Conservation (phyloP, 164 flowering plant genomes). For the Warburgia ugandensis region DNA sequence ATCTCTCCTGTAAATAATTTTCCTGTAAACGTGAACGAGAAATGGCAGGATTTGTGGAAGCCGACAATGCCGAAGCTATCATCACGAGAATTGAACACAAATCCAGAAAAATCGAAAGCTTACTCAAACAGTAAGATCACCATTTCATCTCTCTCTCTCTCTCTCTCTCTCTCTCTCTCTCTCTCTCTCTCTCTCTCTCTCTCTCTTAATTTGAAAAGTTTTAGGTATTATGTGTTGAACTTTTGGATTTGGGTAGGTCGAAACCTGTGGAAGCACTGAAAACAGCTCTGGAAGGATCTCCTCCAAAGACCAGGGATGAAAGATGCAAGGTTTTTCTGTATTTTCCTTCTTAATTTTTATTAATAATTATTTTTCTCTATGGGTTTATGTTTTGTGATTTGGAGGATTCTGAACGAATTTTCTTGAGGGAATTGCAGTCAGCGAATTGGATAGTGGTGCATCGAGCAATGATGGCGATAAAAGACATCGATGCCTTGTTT, state of each 20-base stretch:
- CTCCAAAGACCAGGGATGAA: conserved; percentile 72
- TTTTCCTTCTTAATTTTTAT: neutral
- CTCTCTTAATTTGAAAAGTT: neutral
- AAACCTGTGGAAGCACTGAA: conserved; percentile 92
- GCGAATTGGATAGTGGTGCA: conserved; percentile 97
- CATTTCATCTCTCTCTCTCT: no score
- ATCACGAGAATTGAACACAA: conserved; percentile 84
- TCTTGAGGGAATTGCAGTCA: conserved; percentile 40
- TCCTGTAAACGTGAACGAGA: no score
- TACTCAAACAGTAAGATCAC: conserved; percentile 64
- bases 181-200: neutral
- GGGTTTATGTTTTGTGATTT: conserved; percentile 1
- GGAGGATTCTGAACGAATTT: no score
- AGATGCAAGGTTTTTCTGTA: conserved; percentile 66
- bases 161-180: neutral
- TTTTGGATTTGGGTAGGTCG: conserved; percentile 25
- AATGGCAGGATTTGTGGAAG: conserved; percentile 53
- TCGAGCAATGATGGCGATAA: conserved; percentile 88
- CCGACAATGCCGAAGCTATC: conserved; percentile 82
- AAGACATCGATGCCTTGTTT: conserved; percentile 79
- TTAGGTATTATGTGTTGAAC: no score
- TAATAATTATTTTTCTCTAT: neutral
- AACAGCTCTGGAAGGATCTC: conserved; percentile 92
- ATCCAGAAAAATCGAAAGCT: conserved; percentile 86
- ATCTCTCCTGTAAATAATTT: no score